Conservation (phyloP, 352 stramenopile genomes). For the Phytophthora ramorum region DNA sequence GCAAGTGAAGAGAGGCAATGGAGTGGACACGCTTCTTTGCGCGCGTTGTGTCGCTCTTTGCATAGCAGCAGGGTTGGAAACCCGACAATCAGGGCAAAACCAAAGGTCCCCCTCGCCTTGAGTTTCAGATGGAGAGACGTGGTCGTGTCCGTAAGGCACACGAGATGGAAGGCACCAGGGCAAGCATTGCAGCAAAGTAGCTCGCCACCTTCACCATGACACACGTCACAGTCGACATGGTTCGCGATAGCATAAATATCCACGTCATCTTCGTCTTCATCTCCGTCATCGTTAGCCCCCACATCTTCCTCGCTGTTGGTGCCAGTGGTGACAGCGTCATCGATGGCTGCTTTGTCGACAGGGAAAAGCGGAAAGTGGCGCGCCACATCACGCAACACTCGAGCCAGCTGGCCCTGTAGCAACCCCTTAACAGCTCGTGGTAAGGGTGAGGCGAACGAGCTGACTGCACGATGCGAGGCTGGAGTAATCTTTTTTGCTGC, state of each 20-base stretch:
- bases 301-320: conserved; percentile 7
- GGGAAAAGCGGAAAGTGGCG: conserved; percentile 73
- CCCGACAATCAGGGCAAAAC: conserved; percentile 69
- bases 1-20: conserved; percentile 48
- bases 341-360: conserved; percentile 50
- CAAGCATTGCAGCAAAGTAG: conserved; percentile 71
- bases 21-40: conserved; percentile 37
- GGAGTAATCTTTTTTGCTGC: conserved; percentile 85
- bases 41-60: conserved; percentile 32
- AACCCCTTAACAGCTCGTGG: conserved; percentile 62
- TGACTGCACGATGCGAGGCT: conserved; percentile 76
- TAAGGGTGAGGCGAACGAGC: conserved; percentile 78
- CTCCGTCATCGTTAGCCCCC: conserved; percentile 23
- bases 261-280: conserved; percentile 64
- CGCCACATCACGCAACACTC: conserved; percentile 53
- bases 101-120: conserved; percentile 28
- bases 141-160: conserved; percentile 41
- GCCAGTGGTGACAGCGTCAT: conserved; percentile 36
- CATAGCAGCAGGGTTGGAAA: conserved; percentile 29
- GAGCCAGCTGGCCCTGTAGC: conserved; percentile 44
- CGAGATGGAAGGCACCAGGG: conserved; percentile 63
- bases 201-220: conserved; percentile 65
- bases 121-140: conserved; percentile 17
- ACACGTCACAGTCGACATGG: conserved; percentile 74
- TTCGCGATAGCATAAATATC: conserved; percentile 76